A percentile compares a stretch with the other conserved stretches of the same genome.
Conservation (phyloP, 2,329 filamentous ascomycete species). For the Nemania sp. region DNA sequence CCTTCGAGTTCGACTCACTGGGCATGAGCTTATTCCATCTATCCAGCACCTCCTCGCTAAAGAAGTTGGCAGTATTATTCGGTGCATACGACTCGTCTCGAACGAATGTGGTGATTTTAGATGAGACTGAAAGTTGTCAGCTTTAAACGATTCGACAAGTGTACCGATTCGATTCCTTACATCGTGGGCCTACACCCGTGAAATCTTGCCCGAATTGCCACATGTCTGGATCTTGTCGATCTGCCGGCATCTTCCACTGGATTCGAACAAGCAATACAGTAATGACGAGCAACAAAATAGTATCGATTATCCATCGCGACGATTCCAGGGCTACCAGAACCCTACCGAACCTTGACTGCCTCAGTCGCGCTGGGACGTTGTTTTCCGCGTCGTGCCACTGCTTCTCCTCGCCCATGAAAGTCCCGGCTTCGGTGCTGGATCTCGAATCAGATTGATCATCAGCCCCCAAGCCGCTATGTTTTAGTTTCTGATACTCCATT, state of each 20-base stretch:
- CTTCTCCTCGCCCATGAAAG: slow-evolving; percentile 47
- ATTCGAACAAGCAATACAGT: slow-evolving; percentile 43
- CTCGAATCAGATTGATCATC: slow-evolving; percentile 43
- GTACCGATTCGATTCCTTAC: slow-evolving; percentile 29
- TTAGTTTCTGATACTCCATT: slow-evolving; percentile 36
- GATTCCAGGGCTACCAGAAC: slow-evolving; percentile 38
- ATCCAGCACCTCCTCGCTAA: slow-evolving; percentile 42
- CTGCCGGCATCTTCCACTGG: slow-evolving; percentile 29
- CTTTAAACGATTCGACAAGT: too few species aligned
- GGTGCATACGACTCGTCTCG: slow-evolving; percentile 47
- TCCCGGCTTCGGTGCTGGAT: slow-evolving; percentile 48
- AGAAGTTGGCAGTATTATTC: slow-evolving; percentile 46
- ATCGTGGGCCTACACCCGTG: slow-evolving; percentile 43
- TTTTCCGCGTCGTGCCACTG: slow-evolving; percentile 40
- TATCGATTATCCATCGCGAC: slow-evolving; percentile 47
- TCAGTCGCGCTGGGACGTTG: slow-evolving; percentile 31
- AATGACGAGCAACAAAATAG: slow-evolving; percentile 45
- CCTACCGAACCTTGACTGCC: slow-evolving; percentile 30
- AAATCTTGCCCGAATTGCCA: slow-evolving; percentile 48
- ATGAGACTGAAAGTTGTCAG: slow-evolving; percentile 38
- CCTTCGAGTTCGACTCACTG: too few species aligned
- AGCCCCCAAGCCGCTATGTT: slow-evolving; percentile 41
- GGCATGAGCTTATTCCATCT: slow-evolving; percentile 49
- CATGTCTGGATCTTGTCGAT: slow-evolving; percentile 29
- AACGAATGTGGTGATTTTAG: slow-evolving; percentile 45